Evolutionary conservation across 1,284 basidiomycete genomes (phyloP), one percentile per base, ranked within the genome.

Genomic region (Microbotryomycetes sp.): DNA sequence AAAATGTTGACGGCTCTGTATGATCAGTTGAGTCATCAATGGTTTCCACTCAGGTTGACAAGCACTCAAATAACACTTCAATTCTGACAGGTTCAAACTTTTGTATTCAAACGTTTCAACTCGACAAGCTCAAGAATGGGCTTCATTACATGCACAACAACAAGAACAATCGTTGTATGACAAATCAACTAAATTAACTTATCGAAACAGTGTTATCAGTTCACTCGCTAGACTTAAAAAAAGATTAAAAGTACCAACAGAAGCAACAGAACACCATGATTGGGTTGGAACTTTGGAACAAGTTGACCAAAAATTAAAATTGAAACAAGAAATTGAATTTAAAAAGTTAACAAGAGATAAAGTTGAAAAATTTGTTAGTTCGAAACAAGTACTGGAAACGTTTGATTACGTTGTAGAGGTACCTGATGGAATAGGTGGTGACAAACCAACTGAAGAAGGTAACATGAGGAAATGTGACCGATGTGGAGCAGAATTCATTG

Each of bases 221-320:
- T 84, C 84, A 56, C 81, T 87, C 56, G 85, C 84, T 6, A 76
- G 85, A 15, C 74, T 92, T 25, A 91, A 89, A 73, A 82, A 83
- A 68, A 84, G 92, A 0, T 74, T 81, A 0, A 73, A 79, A 3
- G 89, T 91, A 1, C 81, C 82, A 53, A 79, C 79, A 1, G n/a
- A n/a, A n/a, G n/a, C n/a, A n/a, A 42, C 36, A 19, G 36, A 9
- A 42, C 70, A 81, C 23, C 78, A 80, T 1, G 79, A 83, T 0
- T 92, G 89, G 3, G 83, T 92, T 28, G 92, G 92, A 3, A 92
- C 90, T 0, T 83, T 90, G 59, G 85, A 86, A 66, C 79, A 81
- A 9, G 81, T 80, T 45, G 86, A 85, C 64, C 56, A 47, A 54
- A 45, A 62, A 9, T 0, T 12, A 0, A 58, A 59, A 16, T 36